Evolutionary conservation across 2,329 filamentous ascomycete species (phyloP).

Genomic region (Didymella segeticola): DNA sequence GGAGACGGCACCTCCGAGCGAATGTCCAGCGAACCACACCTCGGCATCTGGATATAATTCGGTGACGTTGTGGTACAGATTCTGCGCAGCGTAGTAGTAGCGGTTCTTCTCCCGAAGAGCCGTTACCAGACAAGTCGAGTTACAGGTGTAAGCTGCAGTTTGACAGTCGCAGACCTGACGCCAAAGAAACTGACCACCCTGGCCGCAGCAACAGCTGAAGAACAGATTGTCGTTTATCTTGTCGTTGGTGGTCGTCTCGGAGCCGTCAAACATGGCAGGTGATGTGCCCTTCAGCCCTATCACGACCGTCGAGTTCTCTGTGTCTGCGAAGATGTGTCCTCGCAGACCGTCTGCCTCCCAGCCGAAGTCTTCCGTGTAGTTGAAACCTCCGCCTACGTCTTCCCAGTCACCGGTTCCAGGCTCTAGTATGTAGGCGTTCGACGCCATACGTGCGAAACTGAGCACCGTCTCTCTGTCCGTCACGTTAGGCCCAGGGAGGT

Average conservation of each 20-base stretch:
- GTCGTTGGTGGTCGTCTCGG: slow-evolving; percentile 94
- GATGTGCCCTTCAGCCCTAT: slow-evolving; percentile 92
- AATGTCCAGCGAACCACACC: slow-evolving; percentile 91
- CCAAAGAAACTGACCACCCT: slow-evolving; percentile 90
- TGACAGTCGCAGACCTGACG: slow-evolving; percentile 93
- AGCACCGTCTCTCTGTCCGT: slow-evolving; percentile 85
- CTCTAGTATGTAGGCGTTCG: slow-evolving; percentile 83
- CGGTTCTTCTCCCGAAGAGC: slow-evolving; percentile 81
- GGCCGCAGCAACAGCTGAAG: slow-evolving; percentile 96
- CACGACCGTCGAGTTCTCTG: slow-evolving; percentile 83
- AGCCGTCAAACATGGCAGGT: slow-evolving; percentile 91
- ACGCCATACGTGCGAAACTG: slow-evolving; percentile 84
- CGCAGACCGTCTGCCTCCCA: slow-evolving; percentile 90
- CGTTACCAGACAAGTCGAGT: slow-evolving; percentile 83
- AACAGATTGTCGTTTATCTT: slow-evolving; percentile 98
- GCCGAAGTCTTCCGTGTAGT: slow-evolving; percentile 87
- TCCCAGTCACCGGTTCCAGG: slow-evolving; percentile 80
- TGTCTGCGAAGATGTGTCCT: slow-evolving; percentile 90
- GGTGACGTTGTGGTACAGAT: slow-evolving; percentile 92
- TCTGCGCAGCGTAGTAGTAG: slow-evolving; percentile 87
- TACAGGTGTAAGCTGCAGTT: slow-evolving; percentile 85
- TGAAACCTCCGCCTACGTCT: slow-evolving; percentile 72
- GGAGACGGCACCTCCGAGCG: slow-evolving; percentile 85
- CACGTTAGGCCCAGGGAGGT: slow-evolving; percentile 78
- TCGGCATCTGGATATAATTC: slow-evolving; percentile 83